Evolutionary conservation across 1,139 yeast genomes (phyloP).

Genomic region (Ogataea hybrid): DNA sequence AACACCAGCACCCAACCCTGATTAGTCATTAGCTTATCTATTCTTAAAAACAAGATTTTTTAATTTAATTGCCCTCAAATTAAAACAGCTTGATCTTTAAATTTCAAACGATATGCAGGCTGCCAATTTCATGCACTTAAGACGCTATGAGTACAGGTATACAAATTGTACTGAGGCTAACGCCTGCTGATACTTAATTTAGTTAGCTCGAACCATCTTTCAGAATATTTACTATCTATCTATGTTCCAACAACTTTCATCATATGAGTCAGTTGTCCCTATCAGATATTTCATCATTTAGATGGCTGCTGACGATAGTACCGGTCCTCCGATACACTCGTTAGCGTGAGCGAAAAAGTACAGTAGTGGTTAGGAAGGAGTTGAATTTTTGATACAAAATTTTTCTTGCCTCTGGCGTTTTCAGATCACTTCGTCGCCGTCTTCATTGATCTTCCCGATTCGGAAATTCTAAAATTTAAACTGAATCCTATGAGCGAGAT

Average conservation of each 20-base stretch:
- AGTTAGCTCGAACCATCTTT: slow-evolving; percentile 1
- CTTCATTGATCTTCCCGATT: slow-evolving; percentile 8
- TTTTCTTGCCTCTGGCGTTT: not conserved
- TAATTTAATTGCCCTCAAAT: not conserved
- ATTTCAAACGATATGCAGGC: not conserved
- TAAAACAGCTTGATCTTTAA: not conserved
- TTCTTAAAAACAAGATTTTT: not conserved
- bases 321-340: not conserved
- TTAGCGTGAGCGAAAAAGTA: slow-evolving; percentile 3
- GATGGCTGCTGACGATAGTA: slow-evolving; percentile 3
- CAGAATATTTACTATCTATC: slow-evolving; percentile 17
- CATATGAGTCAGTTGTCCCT: slow-evolving; percentile 36
- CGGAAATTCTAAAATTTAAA: slow-evolving; percentile 1
- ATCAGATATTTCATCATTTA: slow-evolving; percentile 32
- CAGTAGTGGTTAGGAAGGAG: not conserved
- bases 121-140: not conserved
- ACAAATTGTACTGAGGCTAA: not conserved
- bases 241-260: slow-evolving; percentile 24
- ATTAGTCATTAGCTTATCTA: slow-evolving; percentile 21
- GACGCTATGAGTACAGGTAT: not conserved
- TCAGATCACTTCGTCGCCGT: not conserved
- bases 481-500: not conserved
- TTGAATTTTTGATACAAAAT: not conserved
- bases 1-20: slow-evolving; percentile 59
- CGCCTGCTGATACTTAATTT: not conserved